These are phyloP conservation scores for Conticribra weissflogii DNA, from an alignment of 108 stramenopile genomes.

Conservation along the genomic window DNA sequence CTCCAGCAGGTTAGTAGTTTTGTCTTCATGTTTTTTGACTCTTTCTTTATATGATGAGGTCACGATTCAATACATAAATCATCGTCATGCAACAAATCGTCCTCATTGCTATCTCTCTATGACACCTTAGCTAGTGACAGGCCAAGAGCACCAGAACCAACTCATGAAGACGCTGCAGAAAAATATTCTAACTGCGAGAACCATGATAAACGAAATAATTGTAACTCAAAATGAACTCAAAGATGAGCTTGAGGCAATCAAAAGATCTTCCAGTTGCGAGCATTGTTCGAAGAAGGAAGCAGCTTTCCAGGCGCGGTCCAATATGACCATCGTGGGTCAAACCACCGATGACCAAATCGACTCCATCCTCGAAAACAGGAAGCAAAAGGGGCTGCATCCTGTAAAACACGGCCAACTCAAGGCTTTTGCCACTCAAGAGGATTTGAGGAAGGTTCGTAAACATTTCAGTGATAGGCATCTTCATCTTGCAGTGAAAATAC, in stretches of 20 bases:
- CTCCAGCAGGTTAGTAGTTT: background rate
- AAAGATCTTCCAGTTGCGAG: background rate
- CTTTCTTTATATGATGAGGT: background rate
- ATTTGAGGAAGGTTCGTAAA: constrained; percentile 29
- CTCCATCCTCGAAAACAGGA: constrained; percentile 10
- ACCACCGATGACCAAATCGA: constrained; percentile 35
- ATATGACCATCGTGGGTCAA: background rate
- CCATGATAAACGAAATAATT: constrained; percentile 33
- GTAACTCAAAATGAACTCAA: constrained; percentile 32
- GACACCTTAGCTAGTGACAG: background rate
- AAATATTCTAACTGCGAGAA: constrained; percentile 21
- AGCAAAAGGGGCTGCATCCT: constrained; percentile 23
- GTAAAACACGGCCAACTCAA: constrained; percentile 24
- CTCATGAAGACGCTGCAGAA: constrained; percentile 35
- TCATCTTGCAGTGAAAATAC: constrained; percentile 20
- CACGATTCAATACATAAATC: too few relatives aligned
- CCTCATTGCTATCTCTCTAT: background rate
- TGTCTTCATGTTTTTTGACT: background rate
- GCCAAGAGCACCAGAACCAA: constrained; percentile 22
- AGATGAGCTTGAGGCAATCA: constrained; percentile 23
- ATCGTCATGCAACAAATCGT: too few relatives aligned
- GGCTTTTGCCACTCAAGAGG: constrained; percentile 20
- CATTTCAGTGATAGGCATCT: constrained; percentile 17
- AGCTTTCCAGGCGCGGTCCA: background rate
- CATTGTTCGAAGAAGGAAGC: constrained; percentile 1